Evolutionary conservation across 2,329 filamentous ascomycete species (phyloP).

Genomic region (Colletotrichum filicis): DNA sequence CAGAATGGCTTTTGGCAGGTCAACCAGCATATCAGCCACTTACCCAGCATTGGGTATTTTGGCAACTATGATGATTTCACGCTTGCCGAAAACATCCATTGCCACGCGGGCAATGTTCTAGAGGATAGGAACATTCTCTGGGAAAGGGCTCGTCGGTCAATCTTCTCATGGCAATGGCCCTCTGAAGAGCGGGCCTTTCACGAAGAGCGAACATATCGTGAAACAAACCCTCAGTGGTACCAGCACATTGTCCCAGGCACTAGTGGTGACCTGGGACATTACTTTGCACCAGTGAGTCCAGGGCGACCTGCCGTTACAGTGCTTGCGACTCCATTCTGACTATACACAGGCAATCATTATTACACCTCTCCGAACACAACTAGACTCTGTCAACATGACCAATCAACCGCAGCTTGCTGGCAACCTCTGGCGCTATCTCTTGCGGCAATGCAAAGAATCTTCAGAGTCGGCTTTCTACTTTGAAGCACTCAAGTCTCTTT

Average conservation of each 20-base stretch:
- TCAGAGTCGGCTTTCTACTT: background rate
- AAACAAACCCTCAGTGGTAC: slow-evolving; percentile 24
- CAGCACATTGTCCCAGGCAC: slow-evolving; percentile 25
- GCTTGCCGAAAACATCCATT: slow-evolving; percentile 8
- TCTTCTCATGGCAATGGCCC: slow-evolving; percentile 15
- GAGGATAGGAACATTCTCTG: slow-evolving; percentile 17
- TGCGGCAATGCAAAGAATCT: slow-evolving; percentile 12
- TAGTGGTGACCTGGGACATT: slow-evolving; percentile 8
- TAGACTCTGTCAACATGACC: slow-evolving; percentile 3
- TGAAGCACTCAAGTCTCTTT: background rate
- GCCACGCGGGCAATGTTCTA: slow-evolving; percentile 16
- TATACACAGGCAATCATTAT: slow-evolving; percentile 17
- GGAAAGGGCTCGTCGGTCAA: slow-evolving; percentile 25
- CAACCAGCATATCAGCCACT: slow-evolving; percentile 26
- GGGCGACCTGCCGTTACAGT: background rate
- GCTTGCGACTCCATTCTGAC: background rate
- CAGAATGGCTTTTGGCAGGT: slow-evolving; percentile 18
- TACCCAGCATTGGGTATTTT: slow-evolving; percentile 10
- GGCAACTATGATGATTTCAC: background rate
- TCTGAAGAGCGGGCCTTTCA: slow-evolving; percentile 8
- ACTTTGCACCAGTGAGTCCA: slow-evolving; percentile 19
- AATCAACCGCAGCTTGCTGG: background rate
- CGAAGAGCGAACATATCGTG: slow-evolving; percentile 15
- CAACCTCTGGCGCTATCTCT: slow-evolving; percentile 21
- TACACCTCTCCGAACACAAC: slow-evolving; percentile 12